phyloP scores from a whole-genome alignment of 306 rosid genomes.

The Cyamopsis tetragonoloba region DNA sequence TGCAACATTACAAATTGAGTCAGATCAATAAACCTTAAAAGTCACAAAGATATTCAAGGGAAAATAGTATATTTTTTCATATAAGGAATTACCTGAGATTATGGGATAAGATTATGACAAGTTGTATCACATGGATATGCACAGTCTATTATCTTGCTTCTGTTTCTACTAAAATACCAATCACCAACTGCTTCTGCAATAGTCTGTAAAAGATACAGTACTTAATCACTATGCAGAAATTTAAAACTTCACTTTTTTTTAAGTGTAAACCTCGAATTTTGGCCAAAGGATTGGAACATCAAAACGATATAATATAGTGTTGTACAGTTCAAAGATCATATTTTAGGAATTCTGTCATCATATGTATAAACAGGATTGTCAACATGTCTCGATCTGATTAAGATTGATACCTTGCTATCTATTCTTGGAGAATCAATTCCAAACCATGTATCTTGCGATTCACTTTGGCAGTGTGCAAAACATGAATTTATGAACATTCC shows the following conservation, averaged over 20 bases:
- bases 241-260: neutral
- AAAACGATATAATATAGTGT: neutral
- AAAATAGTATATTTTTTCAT: neutral
- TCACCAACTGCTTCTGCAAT: conserved; percentile 93
- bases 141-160: conserved; percentile 62
- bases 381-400: neutral
- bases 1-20: conserved; percentile 26
- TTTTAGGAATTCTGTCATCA: neutral
- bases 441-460: conserved; percentile 89
- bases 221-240: conserved; percentile 10
- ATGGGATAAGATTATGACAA: conserved; percentile 73
- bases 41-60: neutral
- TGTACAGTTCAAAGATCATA: neutral
- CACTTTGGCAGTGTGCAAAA: conserved; percentile 98
- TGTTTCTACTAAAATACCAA: conserved; percentile 80
- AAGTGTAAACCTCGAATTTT: neutral
- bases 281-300: neutral
- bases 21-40: conserved; percentile 15
- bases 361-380: neutral
- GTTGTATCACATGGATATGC: conserved; percentile 83
- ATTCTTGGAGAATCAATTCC: conserved; percentile 66
- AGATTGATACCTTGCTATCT: conserved; percentile 53
- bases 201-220: conserved; percentile 46
- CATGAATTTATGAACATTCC: conserved; percentile 91
- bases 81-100: conserved; percentile 31